Base-by-base conservation (phyloP, 1,284 basidiomycete genomes). In the Apiotrichum sp. region DNA sequence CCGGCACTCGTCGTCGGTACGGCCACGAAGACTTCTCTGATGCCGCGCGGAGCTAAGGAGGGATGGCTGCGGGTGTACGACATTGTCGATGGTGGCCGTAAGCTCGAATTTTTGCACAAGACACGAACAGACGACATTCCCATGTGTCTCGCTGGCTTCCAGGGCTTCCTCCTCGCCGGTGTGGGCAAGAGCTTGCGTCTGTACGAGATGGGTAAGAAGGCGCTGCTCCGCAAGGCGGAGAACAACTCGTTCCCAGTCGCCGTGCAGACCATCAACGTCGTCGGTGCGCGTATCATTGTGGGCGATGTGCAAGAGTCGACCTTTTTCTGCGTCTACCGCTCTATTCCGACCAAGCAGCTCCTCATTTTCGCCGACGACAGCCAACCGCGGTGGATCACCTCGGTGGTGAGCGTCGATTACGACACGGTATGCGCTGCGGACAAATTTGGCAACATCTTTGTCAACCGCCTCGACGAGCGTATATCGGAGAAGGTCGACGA, bases 191-290 rank as follows among this genome's bases (percentile, higher is more conserved):
- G 91, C 2, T 77, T 99, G 58, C 80, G 95, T 50, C 81, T 98
- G 57, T 98, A 97, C 72, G 96, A 98, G 68, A 86, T 98, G 58
- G 96, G 96, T 44, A 98, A 96, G 81, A 98, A 97, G 79, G 97
- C 97, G 68, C 81, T 99, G 59, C 79, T 99, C 35, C 85, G 96
- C 47, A 99, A 99, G 76, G 89, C 88, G 56, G 96, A 99, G 78
- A 97, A 96, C 77, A 96, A 93, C 88, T 82, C 81, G 31, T 95
- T 98, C 75, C 84, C 86, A 0, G 87, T 89, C 2, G 84, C 86
- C 22, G 88, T 99, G 61, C 83, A 93, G 40, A 87, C 86, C 2
- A 83, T 99, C 53, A 85, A 85, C 62, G 95, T 92, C 0, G 89
- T 96, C 77, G 96, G 95, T 0, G 92, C 89, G 1, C 85, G 95